Base-by-base conservation (phyloP, 148 eudicot genomes). In the Arbutus unedo region DNA sequence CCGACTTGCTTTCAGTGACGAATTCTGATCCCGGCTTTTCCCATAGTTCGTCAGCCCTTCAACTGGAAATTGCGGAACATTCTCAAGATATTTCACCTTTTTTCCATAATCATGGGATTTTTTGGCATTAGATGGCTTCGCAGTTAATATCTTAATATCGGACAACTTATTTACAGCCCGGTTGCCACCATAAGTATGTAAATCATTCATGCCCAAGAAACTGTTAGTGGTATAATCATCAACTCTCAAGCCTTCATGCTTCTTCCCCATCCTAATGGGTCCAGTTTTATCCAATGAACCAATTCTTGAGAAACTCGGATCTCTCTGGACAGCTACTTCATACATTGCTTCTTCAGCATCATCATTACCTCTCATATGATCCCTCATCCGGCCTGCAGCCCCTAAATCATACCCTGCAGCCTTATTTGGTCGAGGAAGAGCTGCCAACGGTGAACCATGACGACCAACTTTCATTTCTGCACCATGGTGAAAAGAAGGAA, bases 131-230 rank as follows among this genome's bases (percentile, higher is more conserved):
- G 94, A 84, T 78, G 99, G 97, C 84, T 88, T 93, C 71, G 99
- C 83, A 66, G 96, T 94, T 80, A 94, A 86, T 55, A 94, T 85
- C 83, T 86, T 89, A 67, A 94, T 94, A 79, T 94, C 99, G 0
- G 99, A 94, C 81, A 96, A 82, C 85, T 94, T 90, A 86, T 92
- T 92, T 68, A 96, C 93, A 76, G 86, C 87, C 85, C 85, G 78
- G 59, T 89, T 93, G 79, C 90, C 80, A 79, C 91, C 90, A 81
- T 86, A 89, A 60, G 87, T 86, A 80, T 84, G 80, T 15, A 79
- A 51, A 76, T 90, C 92, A 82, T 81, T 80, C 48, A 84, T 74
- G 82, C 79, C 85, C 79, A 85, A 84, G 71, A 87, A 88, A 85
- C 82, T 84, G 75, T 88, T 87, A 50, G 78, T 80, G 56, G 43